Conservation (phyloP, 768 basidiomycete genomes). For the Pisolithus microcarpus region DNA sequence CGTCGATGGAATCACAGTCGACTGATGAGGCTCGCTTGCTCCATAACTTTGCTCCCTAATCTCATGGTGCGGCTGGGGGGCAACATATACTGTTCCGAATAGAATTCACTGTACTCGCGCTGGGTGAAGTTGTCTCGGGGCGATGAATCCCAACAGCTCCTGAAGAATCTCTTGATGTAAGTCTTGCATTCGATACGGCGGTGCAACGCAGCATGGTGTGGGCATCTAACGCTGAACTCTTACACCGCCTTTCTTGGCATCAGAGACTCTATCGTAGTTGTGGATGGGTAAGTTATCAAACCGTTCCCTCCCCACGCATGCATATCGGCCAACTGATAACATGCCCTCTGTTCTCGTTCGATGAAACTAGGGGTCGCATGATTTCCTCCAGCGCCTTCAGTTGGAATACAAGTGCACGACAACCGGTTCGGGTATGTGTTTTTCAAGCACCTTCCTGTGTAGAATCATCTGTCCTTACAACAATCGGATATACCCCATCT, state of each 20-base stretch:
- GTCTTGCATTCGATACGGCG: not conserved
- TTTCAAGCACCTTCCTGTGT: not conserved
- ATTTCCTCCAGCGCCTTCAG: not conserved
- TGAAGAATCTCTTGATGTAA: constrained; percentile 24
- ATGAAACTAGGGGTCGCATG: not conserved
- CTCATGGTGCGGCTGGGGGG: too few species aligned
- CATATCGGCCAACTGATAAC: not conserved
- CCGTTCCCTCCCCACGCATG: too few species aligned
- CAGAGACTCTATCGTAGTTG: too few species aligned
- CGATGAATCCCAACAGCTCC: constrained; percentile 19
- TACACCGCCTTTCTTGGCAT: too few species aligned
- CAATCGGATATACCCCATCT: not conserved
- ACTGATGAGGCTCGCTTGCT: not conserved
- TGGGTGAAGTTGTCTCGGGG: constrained; percentile 20
- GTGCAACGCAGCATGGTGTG: not conserved
- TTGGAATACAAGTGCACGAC: not conserved
- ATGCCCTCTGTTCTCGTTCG: not conserved
- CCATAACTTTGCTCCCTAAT: not conserved
- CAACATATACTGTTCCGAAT: not conserved
- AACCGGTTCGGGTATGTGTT: not conserved
- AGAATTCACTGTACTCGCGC: constrained; percentile 20
- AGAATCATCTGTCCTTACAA: not conserved
- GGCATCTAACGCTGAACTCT: too few species aligned
- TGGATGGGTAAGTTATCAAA: too few species aligned
- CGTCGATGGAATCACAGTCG: not conserved